Evolutionary conservation across 345 rosid species (phyloP), one percentile per base, ranked within the genome.

Genomic region (Cochlearia excelsa): DNA sequence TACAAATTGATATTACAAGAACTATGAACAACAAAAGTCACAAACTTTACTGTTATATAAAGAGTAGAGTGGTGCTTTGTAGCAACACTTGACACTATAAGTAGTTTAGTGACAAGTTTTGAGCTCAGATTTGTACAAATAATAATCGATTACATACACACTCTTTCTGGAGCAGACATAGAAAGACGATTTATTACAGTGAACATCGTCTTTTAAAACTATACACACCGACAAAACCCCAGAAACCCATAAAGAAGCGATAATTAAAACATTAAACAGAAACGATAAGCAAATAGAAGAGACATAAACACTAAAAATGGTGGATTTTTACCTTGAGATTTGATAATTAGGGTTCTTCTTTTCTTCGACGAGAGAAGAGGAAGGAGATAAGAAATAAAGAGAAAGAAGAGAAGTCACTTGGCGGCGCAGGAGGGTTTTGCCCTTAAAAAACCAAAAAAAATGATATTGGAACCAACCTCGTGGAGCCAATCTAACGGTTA

Each of bases 341-440:
- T 37, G 61, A 35, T 45, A 1, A 45, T 30, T 57, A 30, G 55
- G 65, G 59, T 57, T 70, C 51, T 11, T 33, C n/a, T 54, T 5
- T 30, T 57, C 59, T 56, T 35, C 38, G 5, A 44, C 48, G 59
- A 56, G 64, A 41, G 57, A 16, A 16, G 23, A 16, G 23, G 23
- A 16, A 16, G 23, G 57, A 57, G 74, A 70, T 70, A 51, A 63
- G 54, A 50, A 50, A 2, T 9, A 42, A 2, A 29, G 7, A 23
- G 28, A 35, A 27, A 49, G 37, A 27, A 45, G 46, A 47, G 68
- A 54, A 16, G 23, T 16, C 23, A 16, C 23, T 16, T 16, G 74
- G 58, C 74, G 69, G 74, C 74, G 68, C 35, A 31, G 67, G 49
- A 62, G 69, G 74, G 58, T 63, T 69, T 63, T 62, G 48, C 54